These are phyloP conservation scores for Trichomonas tenax DNA, from an alignment of 208 protist species.

Conservation along the genomic window DNA sequence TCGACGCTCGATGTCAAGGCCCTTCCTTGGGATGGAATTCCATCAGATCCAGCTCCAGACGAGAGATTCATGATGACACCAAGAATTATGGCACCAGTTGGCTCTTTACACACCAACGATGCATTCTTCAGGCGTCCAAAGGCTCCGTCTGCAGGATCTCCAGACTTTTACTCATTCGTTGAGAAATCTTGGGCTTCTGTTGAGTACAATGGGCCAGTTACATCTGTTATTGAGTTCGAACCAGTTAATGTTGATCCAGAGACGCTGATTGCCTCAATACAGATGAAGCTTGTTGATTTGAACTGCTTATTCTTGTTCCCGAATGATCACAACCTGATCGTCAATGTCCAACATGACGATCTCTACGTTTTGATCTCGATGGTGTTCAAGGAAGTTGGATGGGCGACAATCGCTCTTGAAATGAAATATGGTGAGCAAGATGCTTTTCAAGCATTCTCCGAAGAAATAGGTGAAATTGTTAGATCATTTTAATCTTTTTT, in stretches of 20 bases:
- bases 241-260: neutral
- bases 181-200: neutral
- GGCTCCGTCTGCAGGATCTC: neutral
- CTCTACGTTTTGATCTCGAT: neutral
- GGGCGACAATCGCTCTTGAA: neutral
- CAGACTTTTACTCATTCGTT: slow-evolving; percentile 1
- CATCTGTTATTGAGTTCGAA: neutral
- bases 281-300: neutral
- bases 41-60: neutral
- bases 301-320: neutral
- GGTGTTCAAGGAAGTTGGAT: neutral
- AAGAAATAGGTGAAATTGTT: neutral
- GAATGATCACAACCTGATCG: neutral
- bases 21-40: neutral
- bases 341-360: neutral
- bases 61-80: neutral
- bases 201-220: neutral
- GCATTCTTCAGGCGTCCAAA: neutral
- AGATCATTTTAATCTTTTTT: neutral
- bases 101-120: neutral
- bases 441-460: neutral
- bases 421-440: neutral
- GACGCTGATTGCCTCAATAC: neutral
- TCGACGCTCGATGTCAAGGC: neutral
- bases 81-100: neutral